Conservation (phyloP, 2,329 filamentous ascomycete genomes). For the Cyphellophora europaea region DNA sequence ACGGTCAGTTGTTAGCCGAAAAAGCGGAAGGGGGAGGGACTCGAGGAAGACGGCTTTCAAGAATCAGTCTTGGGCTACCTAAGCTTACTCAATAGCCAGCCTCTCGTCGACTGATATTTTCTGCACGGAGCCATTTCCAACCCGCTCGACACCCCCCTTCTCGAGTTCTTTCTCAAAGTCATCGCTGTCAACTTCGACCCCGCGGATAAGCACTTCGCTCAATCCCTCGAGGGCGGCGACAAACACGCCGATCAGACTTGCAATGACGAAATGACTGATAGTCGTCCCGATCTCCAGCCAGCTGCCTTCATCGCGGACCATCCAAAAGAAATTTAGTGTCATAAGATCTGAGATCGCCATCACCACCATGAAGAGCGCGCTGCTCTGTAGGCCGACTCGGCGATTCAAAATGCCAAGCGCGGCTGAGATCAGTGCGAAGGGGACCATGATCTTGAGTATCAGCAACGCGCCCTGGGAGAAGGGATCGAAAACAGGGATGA, state of each 20-base stretch:
- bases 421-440: constrained; percentile 84
- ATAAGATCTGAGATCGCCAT: constrained; percentile 87
- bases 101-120: too few species aligned
- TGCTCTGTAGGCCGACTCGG: constrained; percentile 72
- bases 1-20: too few species aligned
- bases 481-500: constrained; percentile 87
- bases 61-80: too few species aligned
- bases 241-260: constrained; percentile 80
- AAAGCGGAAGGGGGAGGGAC: too few species aligned
- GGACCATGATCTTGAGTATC: constrained; percentile 81
- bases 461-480: constrained; percentile 84
- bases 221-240: constrained; percentile 79
- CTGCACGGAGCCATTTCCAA: constrained; percentile 1
- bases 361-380: constrained; percentile 85
- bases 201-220: constrained; percentile 72
- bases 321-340: constrained; percentile 95
- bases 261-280: constrained; percentile 92
- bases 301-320: constrained; percentile 89
- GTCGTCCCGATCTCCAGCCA: constrained; percentile 98
- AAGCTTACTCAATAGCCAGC: too few species aligned
- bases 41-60: too few species aligned
- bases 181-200: constrained; percentile 49
- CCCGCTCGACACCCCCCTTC: constrained; percentile 6
- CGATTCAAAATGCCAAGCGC: constrained; percentile 91
- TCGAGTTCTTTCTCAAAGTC: constrained; percentile 3